Base-by-base conservation (phyloP, 2,329 filamentous ascomycete genomes). In the Nemania sp. region DNA sequence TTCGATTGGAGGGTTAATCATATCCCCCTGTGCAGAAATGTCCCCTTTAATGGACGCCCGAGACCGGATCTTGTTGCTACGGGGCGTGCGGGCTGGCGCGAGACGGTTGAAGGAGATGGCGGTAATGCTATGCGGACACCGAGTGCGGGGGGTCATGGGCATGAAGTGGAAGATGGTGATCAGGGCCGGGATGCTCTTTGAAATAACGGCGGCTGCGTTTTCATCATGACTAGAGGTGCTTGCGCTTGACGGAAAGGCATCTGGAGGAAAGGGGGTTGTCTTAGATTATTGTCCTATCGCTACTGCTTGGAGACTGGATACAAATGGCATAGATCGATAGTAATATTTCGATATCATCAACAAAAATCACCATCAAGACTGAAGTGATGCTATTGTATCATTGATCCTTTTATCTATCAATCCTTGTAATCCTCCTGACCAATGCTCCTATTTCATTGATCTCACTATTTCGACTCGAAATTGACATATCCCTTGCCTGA, bases 1-100 rank as follows among this genome's bases (percentile, higher is more conserved):
- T 89, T 85, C 81, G 84, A 90, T 67, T 89, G 83, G 77, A 74
- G 86, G 9, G 85, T 72, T 60, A 84, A 84, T 52, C 87, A 90
- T 64, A 82, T 90, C 22, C 86, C 86, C 1, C 76, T 90, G 45
- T 70, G 70, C 56, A 68, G 72, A 3, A 56, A 47, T 26, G 19
- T 43, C 20, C 49, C 56, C 6, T 57, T 60, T 3, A 45, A 57
- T 15, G 44, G 42, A 11, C 26, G 24, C 23, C 15, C 47, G 7
- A 57, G 49, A 17, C 39, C 34, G 2, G 57, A 57, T 14, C 22
- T 61, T 4, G 55, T 56, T 12, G 44, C 40, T 2, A 59, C 58
- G 3, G 28, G 41, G 12, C 55, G 55, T 37, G 55, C 58, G 11
- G 58, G 55, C 19, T 60, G 58, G 58, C 30, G 43, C 14, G 47